Conservation (phyloP, 169 alveolate species). For the Plasmodium sp. region DNA sequence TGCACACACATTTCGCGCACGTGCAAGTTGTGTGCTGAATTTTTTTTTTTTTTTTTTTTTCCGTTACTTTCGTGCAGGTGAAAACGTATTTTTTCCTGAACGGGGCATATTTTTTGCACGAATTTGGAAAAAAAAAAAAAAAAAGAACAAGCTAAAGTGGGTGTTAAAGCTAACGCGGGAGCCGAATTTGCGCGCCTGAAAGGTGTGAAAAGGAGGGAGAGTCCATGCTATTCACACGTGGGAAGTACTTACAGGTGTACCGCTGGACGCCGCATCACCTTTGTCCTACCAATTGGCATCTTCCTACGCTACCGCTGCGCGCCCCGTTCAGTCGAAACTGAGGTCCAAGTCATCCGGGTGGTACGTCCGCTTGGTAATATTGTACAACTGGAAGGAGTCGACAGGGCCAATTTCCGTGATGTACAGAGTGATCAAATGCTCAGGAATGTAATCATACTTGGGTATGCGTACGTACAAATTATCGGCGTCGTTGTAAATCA, state of each 20-base stretch:
- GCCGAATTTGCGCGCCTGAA: not conserved
- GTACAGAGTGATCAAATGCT: constrained; percentile 28
- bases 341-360: constrained; percentile 70
- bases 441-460: constrained; percentile 72
- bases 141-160: not conserved
- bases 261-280: not conserved
- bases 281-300: not conserved
- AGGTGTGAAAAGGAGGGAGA: not conserved
- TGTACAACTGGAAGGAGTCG: constrained; percentile 68
- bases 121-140: not conserved
- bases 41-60: constrained; percentile 2
- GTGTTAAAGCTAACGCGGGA: not conserved
- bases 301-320: not conserved
- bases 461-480: constrained; percentile 54
- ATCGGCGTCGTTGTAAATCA: constrained; percentile 43
- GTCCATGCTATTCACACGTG: not conserved
- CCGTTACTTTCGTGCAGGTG: not conserved
- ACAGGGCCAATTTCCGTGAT: constrained; percentile 66
- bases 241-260: not conserved
- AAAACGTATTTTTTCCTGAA: not conserved
- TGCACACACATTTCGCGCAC: not conserved
- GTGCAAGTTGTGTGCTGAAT: not conserved
- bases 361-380: constrained; percentile 34
- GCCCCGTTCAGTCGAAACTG: constrained; percentile 31
- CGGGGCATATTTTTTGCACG: not conserved